Percentiles rank a stretch among this genome's conserved stretches.
Evolutionary conservation across 805 yeast species (phyloP).

Genomic region (Yarrowia deformans): DNA sequence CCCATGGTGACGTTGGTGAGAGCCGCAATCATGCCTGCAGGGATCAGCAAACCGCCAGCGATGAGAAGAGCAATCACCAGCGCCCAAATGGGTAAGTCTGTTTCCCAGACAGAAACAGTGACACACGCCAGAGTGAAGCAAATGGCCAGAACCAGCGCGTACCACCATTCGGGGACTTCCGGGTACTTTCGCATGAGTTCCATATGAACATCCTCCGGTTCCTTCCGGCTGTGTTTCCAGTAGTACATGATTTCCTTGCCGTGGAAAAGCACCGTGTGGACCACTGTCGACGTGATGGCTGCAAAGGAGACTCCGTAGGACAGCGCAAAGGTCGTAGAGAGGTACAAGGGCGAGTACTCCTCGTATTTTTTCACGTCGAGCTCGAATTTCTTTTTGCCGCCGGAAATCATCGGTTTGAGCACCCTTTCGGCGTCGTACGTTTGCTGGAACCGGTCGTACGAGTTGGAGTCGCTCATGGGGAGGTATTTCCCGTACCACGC

Average conservation of each 20-base stretch:
- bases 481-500: conserved; percentile 65
- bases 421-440: conserved; percentile 60
- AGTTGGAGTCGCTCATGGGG: conserved; percentile 60
- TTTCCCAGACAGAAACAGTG: conserved; percentile 53
- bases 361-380: conserved; percentile 60
- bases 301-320: conserved; percentile 70
- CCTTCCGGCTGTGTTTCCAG: conserved; percentile 55
- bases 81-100: conserved; percentile 67
- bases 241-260: conserved; percentile 61
- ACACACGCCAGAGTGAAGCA: conserved; percentile 57
- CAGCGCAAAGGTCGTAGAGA: conserved; percentile 65
- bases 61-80: conserved; percentile 62
- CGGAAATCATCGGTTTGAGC: conserved; percentile 48
- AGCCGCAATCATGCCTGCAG: conserved; percentile 67
- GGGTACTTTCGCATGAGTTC: conserved; percentile 64
- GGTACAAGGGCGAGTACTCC: conserved; percentile 68
- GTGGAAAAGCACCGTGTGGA: conserved; percentile 65
- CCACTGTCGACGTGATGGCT: conserved; percentile 65
- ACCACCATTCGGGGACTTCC: conserved; percentile 75
- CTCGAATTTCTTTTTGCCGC: conserved; percentile 44
- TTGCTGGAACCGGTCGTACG: conserved; percentile 61
- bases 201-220: conserved; percentile 60
- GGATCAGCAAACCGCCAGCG: conserved; percentile 63
- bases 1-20: conserved; percentile 67
- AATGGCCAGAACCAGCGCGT: conserved; percentile 45